Conservation (phyloP, 2,329 filamentous ascomycete species). For the Scedosporium minutisporum region DNA sequence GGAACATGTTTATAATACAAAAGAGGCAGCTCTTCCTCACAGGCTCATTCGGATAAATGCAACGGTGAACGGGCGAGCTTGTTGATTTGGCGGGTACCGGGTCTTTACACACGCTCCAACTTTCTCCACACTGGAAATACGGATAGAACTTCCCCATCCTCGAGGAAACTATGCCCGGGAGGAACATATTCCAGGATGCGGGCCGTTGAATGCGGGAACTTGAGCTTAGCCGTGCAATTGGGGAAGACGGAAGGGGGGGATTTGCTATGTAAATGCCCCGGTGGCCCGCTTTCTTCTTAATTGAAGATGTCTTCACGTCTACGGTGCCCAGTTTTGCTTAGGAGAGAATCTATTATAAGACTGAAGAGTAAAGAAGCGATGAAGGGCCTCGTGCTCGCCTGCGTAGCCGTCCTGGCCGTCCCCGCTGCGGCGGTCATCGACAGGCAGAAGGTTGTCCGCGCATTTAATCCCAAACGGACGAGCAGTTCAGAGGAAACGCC, state of each 20-base stretch:
- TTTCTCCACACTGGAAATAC: not conserved
- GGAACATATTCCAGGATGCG: not conserved
- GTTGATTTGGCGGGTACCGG: not conserved
- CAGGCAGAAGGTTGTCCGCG: constrained; percentile 2
- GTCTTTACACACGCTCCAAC: not conserved
- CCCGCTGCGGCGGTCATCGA: not conserved
- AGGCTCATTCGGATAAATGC: constrained; percentile 1
- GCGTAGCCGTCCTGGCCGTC: not conserved
- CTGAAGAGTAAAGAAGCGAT: not conserved
- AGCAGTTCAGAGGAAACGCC: constrained; percentile 26
- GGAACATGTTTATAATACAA: not conserved
- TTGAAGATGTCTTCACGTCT: no score
- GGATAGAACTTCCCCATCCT: not conserved
- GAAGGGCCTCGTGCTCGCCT: not conserved
- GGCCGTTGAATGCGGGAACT: no score
- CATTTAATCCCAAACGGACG: constrained; percentile 3
- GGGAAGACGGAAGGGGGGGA: no score
- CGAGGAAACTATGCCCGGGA: not conserved
- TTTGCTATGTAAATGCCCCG: no score
- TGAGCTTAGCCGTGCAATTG: no score
- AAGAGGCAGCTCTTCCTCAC: not conserved
- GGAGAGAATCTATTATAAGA: no score
- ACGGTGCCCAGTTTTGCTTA: not conserved
- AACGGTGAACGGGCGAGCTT: not conserved
- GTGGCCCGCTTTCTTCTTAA: no score